phyloP scores from a whole-genome alignment of 495 filamentous ascomycete species.

The Penicillium goetzii region DNA sequence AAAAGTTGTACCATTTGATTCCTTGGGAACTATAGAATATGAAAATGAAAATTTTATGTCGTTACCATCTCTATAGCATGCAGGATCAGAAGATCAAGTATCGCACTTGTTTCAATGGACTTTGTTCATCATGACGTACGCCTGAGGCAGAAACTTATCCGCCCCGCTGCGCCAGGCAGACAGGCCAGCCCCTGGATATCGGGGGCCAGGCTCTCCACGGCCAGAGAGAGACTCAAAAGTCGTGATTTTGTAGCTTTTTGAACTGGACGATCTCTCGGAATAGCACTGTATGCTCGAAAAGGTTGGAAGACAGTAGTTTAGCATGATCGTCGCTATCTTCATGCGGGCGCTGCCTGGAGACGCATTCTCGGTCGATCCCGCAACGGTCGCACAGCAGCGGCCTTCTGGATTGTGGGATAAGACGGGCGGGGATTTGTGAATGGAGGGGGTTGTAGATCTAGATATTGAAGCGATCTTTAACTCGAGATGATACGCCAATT shows the following conservation, averaged over 20 bases:
- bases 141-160: slow-evolving; percentile 4
- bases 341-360: neutral
- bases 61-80: too few species aligned
- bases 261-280: neutral
- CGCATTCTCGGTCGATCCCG: neutral
- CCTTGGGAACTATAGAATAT: neutral
- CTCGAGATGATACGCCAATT: neutral
- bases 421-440: neutral
- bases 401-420: neutral
- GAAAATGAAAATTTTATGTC: neutral
- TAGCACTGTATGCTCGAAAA: neutral
- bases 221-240: neutral
- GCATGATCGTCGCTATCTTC: neutral
- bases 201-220: neutral
- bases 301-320: neutral
- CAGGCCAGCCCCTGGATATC: neutral
- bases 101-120: neutral
- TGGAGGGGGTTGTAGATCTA: neutral
- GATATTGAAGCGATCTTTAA: neutral
- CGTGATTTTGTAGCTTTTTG: neutral
- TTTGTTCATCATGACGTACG: neutral
- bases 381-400: neutral
- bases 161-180: neutral
- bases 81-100: slow-evolving; percentile 10
- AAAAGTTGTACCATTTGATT: neutral